A percentile compares a stretch with the other conserved stretches of the same genome.
phyloP scores from a whole-genome alignment of 257 asterid genomes.

The Misopates orontium region DNA sequence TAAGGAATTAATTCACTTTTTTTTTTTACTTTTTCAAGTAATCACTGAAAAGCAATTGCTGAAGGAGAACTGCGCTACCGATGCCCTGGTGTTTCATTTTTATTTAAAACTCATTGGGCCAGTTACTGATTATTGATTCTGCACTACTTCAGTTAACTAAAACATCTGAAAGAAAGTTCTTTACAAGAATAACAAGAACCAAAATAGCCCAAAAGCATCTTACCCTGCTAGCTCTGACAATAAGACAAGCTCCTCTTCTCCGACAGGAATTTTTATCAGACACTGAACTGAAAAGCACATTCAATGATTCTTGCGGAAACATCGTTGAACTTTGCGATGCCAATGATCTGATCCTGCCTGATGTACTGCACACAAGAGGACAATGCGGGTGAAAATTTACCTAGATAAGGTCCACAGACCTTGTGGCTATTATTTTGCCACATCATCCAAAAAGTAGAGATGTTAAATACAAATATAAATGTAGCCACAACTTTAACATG shows the following conservation, averaged over 20 bases:
- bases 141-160: background rate
- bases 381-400: background rate
- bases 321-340: conserved; percentile 67
- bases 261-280: conserved; percentile 40
- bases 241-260: conserved; percentile 59
- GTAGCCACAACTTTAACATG: too few species aligned
- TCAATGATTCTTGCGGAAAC: conserved; percentile 55
- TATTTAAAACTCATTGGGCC: background rate
- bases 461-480: too few species aligned
- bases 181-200: background rate
- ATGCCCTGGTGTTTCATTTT: background rate
- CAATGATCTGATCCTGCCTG: conserved; percentile 55
- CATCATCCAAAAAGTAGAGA: background rate
- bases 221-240: conserved; percentile 87
- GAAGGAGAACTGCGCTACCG: conserved; percentile 6
- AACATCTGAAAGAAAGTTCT: background rate
- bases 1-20: background rate
- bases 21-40: background rate
- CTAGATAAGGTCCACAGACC: too few species aligned
- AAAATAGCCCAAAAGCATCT: conserved; percentile 31
- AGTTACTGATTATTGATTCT: background rate
- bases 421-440: too few species aligned
- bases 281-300: conserved; percentile 53
- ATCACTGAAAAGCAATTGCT: conserved; percentile 2
- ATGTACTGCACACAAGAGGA: conserved; percentile 48